Evolutionary conservation across 2,329 filamentous ascomycete genomes (phyloP), one percentile per base, ranked within the genome.

Genomic region (Magnaporthiopsis rhizophila): DNA sequence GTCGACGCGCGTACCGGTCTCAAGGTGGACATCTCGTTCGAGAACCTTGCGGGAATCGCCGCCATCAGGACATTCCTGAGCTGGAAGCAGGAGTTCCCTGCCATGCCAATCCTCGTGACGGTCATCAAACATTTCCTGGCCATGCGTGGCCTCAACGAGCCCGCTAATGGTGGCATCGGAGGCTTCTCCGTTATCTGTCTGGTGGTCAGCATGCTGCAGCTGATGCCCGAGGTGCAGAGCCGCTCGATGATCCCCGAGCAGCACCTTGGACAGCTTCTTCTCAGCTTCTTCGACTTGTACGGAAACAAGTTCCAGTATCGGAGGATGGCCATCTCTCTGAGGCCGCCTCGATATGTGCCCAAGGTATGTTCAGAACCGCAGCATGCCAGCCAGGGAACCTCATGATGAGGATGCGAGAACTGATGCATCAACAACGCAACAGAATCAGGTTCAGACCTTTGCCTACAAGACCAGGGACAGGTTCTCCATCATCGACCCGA

Each of bases 111-210:
- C 57, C 79, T 99, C 30, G 91, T 97, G 53, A 89, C 92, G 0
- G 74, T 98, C 32, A 84, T 99, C 76, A 99, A 99, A 78, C 95
- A 99, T 69, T 93, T 96, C 66, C 80, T 99, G 32, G 82, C 90
- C 53, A 96, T 99, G 86, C 87, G 92, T 66, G 91, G 89, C 0
- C 80, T 97, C 63, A 97, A 97, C 69, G 95, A 99, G 75, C 93
- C 96, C 4, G 89, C 91, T 57, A 91, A 87, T 66, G 95, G 95
- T 64, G 95, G 95, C 3, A 86, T 99, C 63, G 95, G 95, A 64
- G 95, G 95, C 3, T 98, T 97, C 73, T 91, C 92, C 1, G 89
- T 96, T 68, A 97, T 94, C 64, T 99, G 95, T 78, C 81, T 99
- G 67, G 91, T 97, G 7, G 91, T 95, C 65, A 95, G 90, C 79